Evolutionary conservation across 768 basidiomycete species (phyloP).

Genomic region (Filobasidium floriforme): DNA sequence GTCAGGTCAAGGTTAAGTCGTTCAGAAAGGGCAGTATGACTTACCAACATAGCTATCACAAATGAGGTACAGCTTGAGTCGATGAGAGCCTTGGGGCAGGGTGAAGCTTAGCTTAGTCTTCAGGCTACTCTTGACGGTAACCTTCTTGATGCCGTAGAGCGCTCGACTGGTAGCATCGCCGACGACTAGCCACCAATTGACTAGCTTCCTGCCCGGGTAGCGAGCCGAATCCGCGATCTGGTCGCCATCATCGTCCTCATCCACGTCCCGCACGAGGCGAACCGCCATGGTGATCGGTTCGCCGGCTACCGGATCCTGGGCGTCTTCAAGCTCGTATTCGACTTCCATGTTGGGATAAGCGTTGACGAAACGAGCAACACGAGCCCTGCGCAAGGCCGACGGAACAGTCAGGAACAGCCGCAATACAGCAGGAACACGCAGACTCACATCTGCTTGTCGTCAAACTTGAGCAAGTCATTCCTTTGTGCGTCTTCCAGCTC

Average conservation of each 20-base stretch:
- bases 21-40: background rate
- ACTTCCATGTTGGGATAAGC: slow-evolving; percentile 96
- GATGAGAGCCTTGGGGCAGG: slow-evolving; percentile 72
- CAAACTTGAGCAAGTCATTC: slow-evolving; percentile 73
- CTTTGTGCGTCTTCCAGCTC: slow-evolving; percentile 93
- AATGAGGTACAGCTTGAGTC: slow-evolving; percentile 79
- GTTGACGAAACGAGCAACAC: slow-evolving; percentile 95
- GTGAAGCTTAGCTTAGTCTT: slow-evolving; percentile 81
- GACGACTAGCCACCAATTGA: slow-evolving; percentile 96
- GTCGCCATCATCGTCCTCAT: slow-evolving; percentile 54
- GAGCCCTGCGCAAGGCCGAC: slow-evolving; percentile 53
- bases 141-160: slow-evolving; percentile 76
- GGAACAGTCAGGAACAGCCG: background rate
- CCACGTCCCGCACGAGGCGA: slow-evolving; percentile 68
- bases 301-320: slow-evolving; percentile 77
- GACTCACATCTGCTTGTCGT: slow-evolving; percentile 72
- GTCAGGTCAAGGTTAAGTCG: background rate
- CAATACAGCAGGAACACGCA: background rate
- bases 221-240: slow-evolving; percentile 86
- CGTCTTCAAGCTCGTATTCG: slow-evolving; percentile 65
- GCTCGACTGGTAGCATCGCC: slow-evolving; percentile 67
- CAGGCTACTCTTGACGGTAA: slow-evolving; percentile 64
- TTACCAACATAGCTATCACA: slow-evolving; percentile 75
- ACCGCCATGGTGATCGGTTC: slow-evolving; percentile 76
- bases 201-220: slow-evolving; percentile 81